Percentiles rank a stretch among this genome's conserved stretches.
Conservation (phyloP, 2,329 filamentous ascomycete species). For the Phoma herbarum region DNA sequence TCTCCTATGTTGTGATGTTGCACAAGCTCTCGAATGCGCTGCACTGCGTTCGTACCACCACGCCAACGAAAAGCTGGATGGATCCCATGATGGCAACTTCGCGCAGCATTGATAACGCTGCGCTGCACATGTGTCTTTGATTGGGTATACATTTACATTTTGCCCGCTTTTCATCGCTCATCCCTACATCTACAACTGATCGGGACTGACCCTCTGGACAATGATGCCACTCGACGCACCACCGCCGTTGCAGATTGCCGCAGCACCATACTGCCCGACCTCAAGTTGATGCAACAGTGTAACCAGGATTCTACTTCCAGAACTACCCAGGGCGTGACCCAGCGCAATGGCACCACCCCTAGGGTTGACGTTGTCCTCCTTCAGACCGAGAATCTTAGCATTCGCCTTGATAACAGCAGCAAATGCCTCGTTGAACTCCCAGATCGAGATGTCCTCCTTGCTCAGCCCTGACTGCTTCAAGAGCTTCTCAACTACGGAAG, state of each 20-base stretch:
- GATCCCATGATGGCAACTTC: background rate
- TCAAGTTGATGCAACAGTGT: constrained; percentile 91
- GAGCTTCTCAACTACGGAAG: constrained; percentile 90
- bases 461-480: constrained; percentile 88
- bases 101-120: background rate
- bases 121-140: background rate
- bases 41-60: background rate
- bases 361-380: constrained; percentile 82
- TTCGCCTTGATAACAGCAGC: constrained; percentile 95
- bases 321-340: constrained; percentile 92
- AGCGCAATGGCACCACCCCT: constrained; percentile 91
- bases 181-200: constrained; percentile 29
- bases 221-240: constrained; percentile 92
- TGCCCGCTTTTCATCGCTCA: background rate
- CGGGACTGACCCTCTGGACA: constrained; percentile 73
- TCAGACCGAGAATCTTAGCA: constrained; percentile 85
- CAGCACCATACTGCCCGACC: constrained; percentile 91
- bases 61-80: background rate
- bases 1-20: background rate
- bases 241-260: constrained; percentile 96
- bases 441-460: constrained; percentile 89
- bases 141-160: constrained; percentile 4
- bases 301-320: constrained; percentile 87
- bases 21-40: background rate
- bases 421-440: constrained; percentile 99